Base-by-base conservation (phyloP, 108 stramenopile species). In the Fragilaria crotonensis region DNA sequence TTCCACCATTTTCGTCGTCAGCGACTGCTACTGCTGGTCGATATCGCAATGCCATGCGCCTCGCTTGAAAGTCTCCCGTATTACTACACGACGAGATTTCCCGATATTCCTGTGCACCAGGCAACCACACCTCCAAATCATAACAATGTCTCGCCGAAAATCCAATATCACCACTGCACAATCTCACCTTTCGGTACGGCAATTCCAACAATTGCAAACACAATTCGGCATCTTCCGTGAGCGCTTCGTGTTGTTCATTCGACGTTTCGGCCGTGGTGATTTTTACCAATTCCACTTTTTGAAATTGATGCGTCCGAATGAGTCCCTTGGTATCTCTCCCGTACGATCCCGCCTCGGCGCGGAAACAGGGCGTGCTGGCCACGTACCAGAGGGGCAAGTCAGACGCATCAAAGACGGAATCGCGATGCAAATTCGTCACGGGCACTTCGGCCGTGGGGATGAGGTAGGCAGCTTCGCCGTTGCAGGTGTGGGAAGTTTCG, bases 121-220 rank as follows among this genome's bases (percentile, higher is more conserved):
- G 96, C 60, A 99, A 77, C 95, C 96, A 99, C 0, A 96, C 98
- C 59, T 99, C 97, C 65, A 99, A 72, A 77, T 99, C 98, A 65
- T 96, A 97, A 64, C 97, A 98, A 30, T 89, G 82, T 5, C 84
- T 68, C 0, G 98, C 98, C 30, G 84, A 62, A 57, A 97, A 96
- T 1, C 98, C 97, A 41, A 97, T 84, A 62, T 99, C 98, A 21
- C 95, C 96, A 0, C 85, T 78, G 72, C 96, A 97, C 63, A 99
- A 71, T n/a, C 84, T 66, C 32, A 99, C 84, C 63, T 83, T 95
- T 21, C 96, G 84, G 62, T 90, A 97, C 0, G 95, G 97, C 28
- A 99, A 66, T 56, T 87, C 84, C 64, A 98, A 60, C 41, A 71
- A 68, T 67, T 94, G 78, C 60, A 96, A 71, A 48, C 87, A 86